A percentile compares a stretch with the other conserved stretches of the same genome.
These are phyloP conservation scores for Sphenostylis stenocarpa DNA, from an alignment of 306 rosid species.

Conservation along the genomic window DNA sequence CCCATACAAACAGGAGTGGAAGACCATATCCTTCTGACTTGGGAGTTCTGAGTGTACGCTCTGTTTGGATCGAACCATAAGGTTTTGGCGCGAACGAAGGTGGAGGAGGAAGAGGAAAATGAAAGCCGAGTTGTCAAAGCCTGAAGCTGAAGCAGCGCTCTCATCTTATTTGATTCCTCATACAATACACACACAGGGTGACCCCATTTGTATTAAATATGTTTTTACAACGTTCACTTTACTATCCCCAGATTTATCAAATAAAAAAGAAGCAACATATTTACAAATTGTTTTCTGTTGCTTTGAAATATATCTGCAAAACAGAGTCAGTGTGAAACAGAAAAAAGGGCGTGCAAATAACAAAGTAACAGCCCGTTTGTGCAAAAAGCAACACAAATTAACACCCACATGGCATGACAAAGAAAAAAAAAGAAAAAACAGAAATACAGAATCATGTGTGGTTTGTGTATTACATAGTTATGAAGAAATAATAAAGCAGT, in stretches of 20 bases:
- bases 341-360: too few species aligned
- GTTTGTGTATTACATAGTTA: neutral
- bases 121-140: conserved; percentile 41
- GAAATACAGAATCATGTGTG: neutral
- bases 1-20: conserved; percentile 80
- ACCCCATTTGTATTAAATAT: neutral
- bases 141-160: conserved; percentile 46
- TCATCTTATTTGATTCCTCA: conserved; percentile 15
- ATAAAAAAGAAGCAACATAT: too few species aligned
- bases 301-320: too few species aligned
- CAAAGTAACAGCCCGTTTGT: too few species aligned
- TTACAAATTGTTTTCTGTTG: too few species aligned
- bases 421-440: too few species aligned
- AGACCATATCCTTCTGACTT: conserved; percentile 54
- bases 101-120: conserved; percentile 41
- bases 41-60: neutral
- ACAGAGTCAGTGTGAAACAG: too few species aligned
- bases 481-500: neutral
- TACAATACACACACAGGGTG: neutral
- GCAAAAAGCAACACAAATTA: too few species aligned
- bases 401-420: too few species aligned
- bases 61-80: conserved; percentile 35
- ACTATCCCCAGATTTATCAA: too few species aligned
- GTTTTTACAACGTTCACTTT: too few species aligned
- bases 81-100: conserved; percentile 36